Evolutionary conservation across 2,329 filamentous ascomycete species (phyloP).

Genomic region (Alternaria sp.): DNA sequence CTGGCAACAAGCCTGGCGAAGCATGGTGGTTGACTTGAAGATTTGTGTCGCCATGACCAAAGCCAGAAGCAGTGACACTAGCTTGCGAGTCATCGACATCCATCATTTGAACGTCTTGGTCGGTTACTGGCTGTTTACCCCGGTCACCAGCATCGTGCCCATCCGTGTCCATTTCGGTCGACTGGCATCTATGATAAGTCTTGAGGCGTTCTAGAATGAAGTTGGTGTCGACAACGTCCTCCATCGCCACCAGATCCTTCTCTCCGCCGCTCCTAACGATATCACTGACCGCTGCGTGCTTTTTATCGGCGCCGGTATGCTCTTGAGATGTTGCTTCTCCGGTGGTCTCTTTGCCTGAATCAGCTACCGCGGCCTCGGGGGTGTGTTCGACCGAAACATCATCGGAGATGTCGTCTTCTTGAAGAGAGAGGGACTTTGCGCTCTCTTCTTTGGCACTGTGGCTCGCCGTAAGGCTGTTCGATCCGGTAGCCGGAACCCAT

Average conservation of each 20-base stretch:
- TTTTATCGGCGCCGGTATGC: neutral
- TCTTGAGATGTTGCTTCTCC: neutral
- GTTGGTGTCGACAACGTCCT: neutral
- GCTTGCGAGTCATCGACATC: neutral
- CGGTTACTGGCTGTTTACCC: neutral
- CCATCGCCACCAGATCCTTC: neutral
- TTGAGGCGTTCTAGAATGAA: neutral
- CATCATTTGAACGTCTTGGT: neutral
- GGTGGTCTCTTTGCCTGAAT: rapidly evolving
- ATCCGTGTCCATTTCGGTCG: neutral
- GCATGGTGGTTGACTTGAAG: neutral
- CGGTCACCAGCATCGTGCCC: neutral
- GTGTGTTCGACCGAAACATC: neutral
- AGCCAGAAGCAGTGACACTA: neutral
- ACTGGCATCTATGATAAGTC: neutral
- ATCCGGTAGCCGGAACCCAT: neutral
- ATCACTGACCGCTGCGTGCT: rapidly evolving
- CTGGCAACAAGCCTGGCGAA: rapidly evolving
- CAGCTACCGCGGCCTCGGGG: too few species aligned
- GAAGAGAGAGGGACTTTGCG: neutral
- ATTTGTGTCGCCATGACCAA: rapidly evolving
- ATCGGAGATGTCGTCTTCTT: neutral
- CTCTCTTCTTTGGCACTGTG: neutral
- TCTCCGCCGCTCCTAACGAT: neutral
- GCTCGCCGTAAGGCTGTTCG: neutral